Conservation (phyloP, 164 flowering plant genomes). For the Buxus sempervirens region DNA sequence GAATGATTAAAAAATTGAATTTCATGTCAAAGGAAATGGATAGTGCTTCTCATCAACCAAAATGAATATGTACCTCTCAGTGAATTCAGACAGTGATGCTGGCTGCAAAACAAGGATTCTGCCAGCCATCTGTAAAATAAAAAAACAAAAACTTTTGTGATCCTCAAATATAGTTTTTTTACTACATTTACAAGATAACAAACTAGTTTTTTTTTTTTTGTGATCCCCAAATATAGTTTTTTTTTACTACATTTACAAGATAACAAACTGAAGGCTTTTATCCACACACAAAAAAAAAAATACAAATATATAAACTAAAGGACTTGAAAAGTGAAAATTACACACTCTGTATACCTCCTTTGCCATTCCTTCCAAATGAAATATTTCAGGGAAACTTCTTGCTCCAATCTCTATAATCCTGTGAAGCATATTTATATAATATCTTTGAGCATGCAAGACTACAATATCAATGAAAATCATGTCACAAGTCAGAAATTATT, state of each 20-base stretch:
- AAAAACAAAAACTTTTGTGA: background rate
- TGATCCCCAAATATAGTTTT: background rate
- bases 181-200: background rate
- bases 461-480: background rate
- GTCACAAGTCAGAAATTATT: constrained; percentile 5
- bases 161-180: background rate
- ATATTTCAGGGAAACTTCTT: constrained; percentile 71
- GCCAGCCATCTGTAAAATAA: constrained; percentile 69
- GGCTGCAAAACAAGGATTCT: constrained; percentile 78
- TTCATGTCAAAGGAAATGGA: too few relatives aligned
- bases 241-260: background rate
- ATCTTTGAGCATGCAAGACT: background rate
- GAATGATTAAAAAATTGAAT: too few relatives aligned
- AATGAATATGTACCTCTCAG: constrained; percentile 50
- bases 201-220: too few relatives aligned
- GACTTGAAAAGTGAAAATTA: background rate
- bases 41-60: background rate
- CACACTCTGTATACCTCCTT: constrained; percentile 43
- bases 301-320: too few relatives aligned
- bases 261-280: too few relatives aligned
- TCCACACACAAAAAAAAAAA: too few relatives aligned
- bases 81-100: constrained; percentile 64
- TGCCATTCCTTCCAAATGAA: constrained; percentile 65
- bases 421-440: constrained; percentile 4
- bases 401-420: constrained; percentile 83